A percentile compares a stretch with the other conserved stretches of the same genome.
These are phyloP conservation scores for Solanum chiquidenum DNA, from an alignment of 257 asterid genomes.

Conservation along the genomic window DNA sequence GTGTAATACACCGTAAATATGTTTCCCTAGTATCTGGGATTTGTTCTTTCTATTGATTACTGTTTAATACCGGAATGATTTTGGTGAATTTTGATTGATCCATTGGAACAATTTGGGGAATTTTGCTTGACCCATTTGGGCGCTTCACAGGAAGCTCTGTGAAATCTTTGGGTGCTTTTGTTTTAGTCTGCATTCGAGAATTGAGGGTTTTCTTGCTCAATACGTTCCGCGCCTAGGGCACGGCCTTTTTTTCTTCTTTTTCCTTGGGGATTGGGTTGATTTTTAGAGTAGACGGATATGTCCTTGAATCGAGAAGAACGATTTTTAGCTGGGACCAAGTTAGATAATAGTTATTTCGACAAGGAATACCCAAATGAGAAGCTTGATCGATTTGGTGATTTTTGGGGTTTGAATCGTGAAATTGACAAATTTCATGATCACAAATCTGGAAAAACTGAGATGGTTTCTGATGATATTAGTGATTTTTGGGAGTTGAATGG, in stretches of 20 bases:
- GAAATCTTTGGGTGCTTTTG: slow-evolving; percentile 10
- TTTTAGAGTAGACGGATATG: slow-evolving; percentile 14
- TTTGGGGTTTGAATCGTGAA: slow-evolving; percentile 1
- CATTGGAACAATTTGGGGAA: background rate
- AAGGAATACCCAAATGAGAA: slow-evolving; percentile 14
- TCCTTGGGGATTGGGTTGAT: background rate
- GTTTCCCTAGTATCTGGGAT: background rate
- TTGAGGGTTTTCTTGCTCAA: slow-evolving; percentile 14
- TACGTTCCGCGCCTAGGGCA: background rate
- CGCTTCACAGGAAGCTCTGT: background rate
- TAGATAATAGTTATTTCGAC: slow-evolving; percentile 16
- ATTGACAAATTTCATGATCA: background rate
- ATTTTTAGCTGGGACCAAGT: slow-evolving; percentile 8
- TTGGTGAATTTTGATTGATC: background rate
- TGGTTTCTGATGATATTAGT: slow-evolving; percentile 7
- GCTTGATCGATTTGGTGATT: slow-evolving; percentile 15
- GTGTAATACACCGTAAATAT: background rate
- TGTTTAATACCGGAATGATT: background rate
- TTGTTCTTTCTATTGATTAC: background rate
- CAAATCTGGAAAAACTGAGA: slow-evolving; percentile 18
- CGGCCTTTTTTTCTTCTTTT: background rate
- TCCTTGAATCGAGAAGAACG: slow-evolving; percentile 23
- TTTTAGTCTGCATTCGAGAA: slow-evolving; percentile 13
- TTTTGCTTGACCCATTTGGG: background rate
- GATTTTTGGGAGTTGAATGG: slow-evolving; percentile 7